Conservation (phyloP, 2,329 filamentous ascomycete genomes). For the Sclerotinia minor region DNA sequence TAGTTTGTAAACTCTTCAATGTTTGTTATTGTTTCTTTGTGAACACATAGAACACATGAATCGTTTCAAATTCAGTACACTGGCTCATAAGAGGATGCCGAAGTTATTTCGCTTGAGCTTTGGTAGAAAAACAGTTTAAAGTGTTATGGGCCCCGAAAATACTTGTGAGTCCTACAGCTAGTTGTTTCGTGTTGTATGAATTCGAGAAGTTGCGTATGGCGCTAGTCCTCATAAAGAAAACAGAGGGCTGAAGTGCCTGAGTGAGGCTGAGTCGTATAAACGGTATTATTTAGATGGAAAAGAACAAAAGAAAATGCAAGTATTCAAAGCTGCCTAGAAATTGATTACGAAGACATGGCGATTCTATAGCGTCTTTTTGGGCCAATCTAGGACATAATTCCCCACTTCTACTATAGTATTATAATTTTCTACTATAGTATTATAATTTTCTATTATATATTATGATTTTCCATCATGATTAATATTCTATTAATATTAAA, state of each 20-base stretch:
- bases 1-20: constrained; percentile 9
- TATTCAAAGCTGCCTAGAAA: constrained; percentile 8
- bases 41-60: constrained; percentile 26
- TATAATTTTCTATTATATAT: too few relatives aligned
- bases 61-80: constrained; percentile 16
- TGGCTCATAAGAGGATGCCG: neutral
- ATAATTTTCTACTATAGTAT: too few relatives aligned
- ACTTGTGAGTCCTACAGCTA: constrained; percentile 16
- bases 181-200: constrained; percentile 11
- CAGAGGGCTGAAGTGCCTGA: constrained; percentile 16
- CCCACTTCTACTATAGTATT: too few relatives aligned
- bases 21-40: constrained; percentile 16
- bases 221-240: constrained; percentile 21
- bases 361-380: too few relatives aligned
- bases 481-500: too few relatives aligned
- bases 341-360: constrained; percentile 6
- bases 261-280: constrained; percentile 14
- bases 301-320: neutral
- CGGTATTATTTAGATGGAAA: neutral
- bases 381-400: too few relatives aligned
- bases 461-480: too few relatives aligned
- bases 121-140: constrained; percentile 16
- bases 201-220: constrained; percentile 23
- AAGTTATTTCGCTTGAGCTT: constrained; percentile 18
- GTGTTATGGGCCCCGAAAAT: constrained; percentile 7